Percentiles rank a stretch among this genome's conserved stretches.
phyloP scores from a whole-genome alignment of 176 grass and related monocot species.

The Panicum miliaceum region DNA sequence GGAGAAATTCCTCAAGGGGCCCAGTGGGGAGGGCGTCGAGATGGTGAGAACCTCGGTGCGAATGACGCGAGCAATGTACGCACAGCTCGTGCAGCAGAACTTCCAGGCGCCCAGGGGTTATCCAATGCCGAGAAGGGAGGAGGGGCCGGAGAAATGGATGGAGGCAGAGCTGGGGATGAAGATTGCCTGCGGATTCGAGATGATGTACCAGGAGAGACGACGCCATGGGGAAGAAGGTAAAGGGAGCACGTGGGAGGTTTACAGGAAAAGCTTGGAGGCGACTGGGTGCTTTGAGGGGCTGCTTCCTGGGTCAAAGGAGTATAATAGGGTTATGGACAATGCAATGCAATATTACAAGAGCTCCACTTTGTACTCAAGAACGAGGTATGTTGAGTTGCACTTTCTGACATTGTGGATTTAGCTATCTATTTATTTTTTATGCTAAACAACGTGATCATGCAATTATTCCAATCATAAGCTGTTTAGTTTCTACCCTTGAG shows the following conservation, averaged over 20 bases:
- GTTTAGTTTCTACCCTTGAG: background rate
- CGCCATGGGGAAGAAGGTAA: constrained; percentile 66
- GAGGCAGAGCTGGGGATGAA: constrained; percentile 96
- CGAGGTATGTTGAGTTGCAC: constrained; percentile 50
- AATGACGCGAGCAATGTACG: constrained; percentile 93
- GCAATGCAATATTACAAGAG: constrained; percentile 85
- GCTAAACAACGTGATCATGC: background rate
- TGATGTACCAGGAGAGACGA: constrained; percentile 92
- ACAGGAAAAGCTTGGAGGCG: constrained; percentile 73
- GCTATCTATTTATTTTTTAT: background rate
- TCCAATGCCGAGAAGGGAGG: constrained; percentile 77
- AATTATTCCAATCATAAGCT: background rate
- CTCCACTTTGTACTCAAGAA: constrained; percentile 62
- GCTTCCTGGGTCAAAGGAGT: constrained; percentile 86
- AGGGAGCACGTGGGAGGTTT: constrained; percentile 85
- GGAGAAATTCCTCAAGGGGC: constrained; percentile 73
- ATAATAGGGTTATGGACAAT: constrained; percentile 74
- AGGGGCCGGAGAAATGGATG: constrained; percentile 56
- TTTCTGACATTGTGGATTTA: constrained; percentile 9
- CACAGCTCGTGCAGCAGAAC: constrained; percentile 87
- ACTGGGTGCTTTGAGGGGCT: constrained; percentile 79
- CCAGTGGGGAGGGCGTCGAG: constrained; percentile 53
- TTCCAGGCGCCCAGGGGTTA: constrained; percentile 84
- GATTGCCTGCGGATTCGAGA: constrained; percentile 92
- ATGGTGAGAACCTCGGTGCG: constrained; percentile 74